Percentiles rank a stretch among this genome's conserved stretches.
These are phyloP conservation scores for Amanita jacksonii DNA, from an alignment of 768 basidiomycete species.

Conservation along the genomic window DNA sequence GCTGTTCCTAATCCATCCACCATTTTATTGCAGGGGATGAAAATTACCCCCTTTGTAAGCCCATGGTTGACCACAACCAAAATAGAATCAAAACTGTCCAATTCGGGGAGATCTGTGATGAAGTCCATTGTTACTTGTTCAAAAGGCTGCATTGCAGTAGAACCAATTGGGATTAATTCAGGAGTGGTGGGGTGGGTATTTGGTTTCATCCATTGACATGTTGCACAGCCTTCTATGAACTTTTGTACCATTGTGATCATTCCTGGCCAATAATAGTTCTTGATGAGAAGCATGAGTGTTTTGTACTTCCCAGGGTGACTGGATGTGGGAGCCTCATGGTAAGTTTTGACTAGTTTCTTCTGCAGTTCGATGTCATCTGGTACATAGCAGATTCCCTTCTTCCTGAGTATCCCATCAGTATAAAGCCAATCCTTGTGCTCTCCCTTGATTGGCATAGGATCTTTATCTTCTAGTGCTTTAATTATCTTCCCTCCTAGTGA, in stretches of 20 bases:
- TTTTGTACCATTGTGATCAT: not conserved
- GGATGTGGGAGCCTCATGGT: constrained; percentile 1
- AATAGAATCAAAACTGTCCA: constrained; percentile 13
- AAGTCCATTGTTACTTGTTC: constrained; percentile 13
- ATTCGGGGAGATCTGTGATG: constrained; percentile 13
- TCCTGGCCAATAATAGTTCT: not conserved
- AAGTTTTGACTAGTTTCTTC: not conserved
- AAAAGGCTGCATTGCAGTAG: constrained; percentile 5
- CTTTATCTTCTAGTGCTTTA: not conserved
- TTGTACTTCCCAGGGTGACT: not conserved
- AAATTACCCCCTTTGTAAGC: constrained; percentile 19
- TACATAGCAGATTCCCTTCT: not conserved
- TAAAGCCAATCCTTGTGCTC: not conserved
- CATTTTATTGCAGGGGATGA: constrained; percentile 13
- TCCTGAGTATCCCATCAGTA: not conserved
- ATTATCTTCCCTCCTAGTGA: not conserved
- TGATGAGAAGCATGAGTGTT: not conserved
- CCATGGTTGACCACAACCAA: constrained; percentile 19
- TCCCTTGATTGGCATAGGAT: not conserved
- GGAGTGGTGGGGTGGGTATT: constrained; percentile 7
- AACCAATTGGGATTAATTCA: not conserved
- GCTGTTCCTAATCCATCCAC: constrained; percentile 6
- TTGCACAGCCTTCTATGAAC: not conserved
- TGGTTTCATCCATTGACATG: not conserved
- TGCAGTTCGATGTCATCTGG: not conserved